Evolutionary conservation across 2,329 filamentous ascomycete genomes (phyloP).

Genomic region (Coleophoma eucalyptorum): DNA sequence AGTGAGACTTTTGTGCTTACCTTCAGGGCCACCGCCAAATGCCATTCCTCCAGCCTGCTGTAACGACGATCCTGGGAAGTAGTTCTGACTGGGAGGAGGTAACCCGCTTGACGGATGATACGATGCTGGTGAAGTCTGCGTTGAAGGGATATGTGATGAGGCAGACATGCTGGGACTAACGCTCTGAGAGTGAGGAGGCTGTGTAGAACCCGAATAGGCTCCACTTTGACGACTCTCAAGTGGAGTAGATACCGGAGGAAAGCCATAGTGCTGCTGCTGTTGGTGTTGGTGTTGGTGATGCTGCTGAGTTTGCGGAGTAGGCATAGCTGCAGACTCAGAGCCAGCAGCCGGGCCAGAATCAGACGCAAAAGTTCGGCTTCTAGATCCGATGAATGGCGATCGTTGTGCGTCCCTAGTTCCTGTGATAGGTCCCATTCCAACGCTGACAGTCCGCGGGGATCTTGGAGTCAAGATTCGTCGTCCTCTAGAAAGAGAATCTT

Average conservation of each 20-base stretch:
- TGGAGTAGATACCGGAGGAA: slow-evolving; percentile 34
- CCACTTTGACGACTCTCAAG: slow-evolving; percentile 27
- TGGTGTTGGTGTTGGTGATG: too few species aligned
- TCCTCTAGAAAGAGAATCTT: slow-evolving; percentile 20
- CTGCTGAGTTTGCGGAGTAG: slow-evolving; percentile 19
- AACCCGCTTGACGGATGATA: slow-evolving; percentile 20
- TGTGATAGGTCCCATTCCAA: slow-evolving; percentile 38
- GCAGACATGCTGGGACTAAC: slow-evolving; percentile 43
- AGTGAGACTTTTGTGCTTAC: slow-evolving; percentile 28
- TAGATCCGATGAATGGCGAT: slow-evolving; percentile 40
- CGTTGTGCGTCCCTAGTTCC: slow-evolving; percentile 44
- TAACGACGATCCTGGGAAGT: slow-evolving; percentile 25
- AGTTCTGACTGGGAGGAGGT: slow-evolving; percentile 16
- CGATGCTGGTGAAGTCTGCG: slow-evolving; percentile 32
- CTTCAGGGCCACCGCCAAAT: slow-evolving; percentile 24
- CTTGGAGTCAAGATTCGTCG: slow-evolving; percentile 25
- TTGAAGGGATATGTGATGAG: slow-evolving; percentile 39
- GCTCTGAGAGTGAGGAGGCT: slow-evolving; percentile 31
- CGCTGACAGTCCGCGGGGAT: slow-evolving; percentile 46
- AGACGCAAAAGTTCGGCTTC: slow-evolving; percentile 34
- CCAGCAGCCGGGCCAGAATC: slow-evolving; percentile 32
- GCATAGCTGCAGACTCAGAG: slow-evolving; percentile 39
- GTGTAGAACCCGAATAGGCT: slow-evolving; percentile 34
- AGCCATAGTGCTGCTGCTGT: slow-evolving; percentile 21
- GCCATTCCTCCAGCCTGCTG: slow-evolving; percentile 24